Evolutionary conservation across 2,329 filamentous ascomycete genomes (phyloP).

Genomic region (Nothophaeocryptopus gaeumannii): DNA sequence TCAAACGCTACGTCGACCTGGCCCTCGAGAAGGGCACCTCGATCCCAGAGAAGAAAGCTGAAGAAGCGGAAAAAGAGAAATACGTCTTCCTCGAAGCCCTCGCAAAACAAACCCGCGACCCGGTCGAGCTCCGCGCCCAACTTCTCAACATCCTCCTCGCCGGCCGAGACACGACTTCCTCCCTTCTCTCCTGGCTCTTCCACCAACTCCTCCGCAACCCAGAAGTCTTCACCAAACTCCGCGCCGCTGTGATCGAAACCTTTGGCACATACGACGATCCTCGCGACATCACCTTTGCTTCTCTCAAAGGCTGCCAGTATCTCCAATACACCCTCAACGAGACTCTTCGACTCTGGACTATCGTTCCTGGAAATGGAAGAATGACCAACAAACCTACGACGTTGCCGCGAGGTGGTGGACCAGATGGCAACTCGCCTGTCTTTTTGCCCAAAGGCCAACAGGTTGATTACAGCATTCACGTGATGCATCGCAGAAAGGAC

Average conservation of each 20-base stretch:
- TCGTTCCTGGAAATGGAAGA: conserved; percentile 76
- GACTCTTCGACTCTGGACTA: conserved; percentile 68
- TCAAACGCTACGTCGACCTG: conserved; percentile 46
- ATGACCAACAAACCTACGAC: conserved; percentile 68
- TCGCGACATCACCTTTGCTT: conserved; percentile 49
- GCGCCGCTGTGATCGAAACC: conserved; percentile 47
- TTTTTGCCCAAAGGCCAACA: conserved; percentile 33
- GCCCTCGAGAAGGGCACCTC: conserved; percentile 37
- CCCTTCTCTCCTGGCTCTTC: conserved; percentile 53
- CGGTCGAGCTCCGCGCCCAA: conserved; percentile 43
- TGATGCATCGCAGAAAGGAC: conserved; percentile 39
- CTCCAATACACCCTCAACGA: conserved; percentile 49
- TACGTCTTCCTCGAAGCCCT: conserved; percentile 50
- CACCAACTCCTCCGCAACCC: conserved; percentile 54
- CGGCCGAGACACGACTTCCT: conserved; percentile 57
- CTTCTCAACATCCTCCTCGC: conserved; percentile 67
- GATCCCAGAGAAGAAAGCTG: conserved; percentile 19
- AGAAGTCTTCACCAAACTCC: conserved; percentile 47
- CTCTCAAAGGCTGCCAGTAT: conserved; percentile 72
- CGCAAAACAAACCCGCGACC: conserved; percentile 46
- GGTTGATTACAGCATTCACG: conserved; percentile 35
- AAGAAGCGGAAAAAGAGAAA: conserved; percentile 32
- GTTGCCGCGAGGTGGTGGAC: conserved; percentile 62
- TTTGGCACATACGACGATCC: conserved; percentile 47
- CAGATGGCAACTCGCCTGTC: conserved; percentile 56